Evolutionary conservation across 108 stramenopile genomes (phyloP).

Genomic region (Skeletonema costatum): DNA sequence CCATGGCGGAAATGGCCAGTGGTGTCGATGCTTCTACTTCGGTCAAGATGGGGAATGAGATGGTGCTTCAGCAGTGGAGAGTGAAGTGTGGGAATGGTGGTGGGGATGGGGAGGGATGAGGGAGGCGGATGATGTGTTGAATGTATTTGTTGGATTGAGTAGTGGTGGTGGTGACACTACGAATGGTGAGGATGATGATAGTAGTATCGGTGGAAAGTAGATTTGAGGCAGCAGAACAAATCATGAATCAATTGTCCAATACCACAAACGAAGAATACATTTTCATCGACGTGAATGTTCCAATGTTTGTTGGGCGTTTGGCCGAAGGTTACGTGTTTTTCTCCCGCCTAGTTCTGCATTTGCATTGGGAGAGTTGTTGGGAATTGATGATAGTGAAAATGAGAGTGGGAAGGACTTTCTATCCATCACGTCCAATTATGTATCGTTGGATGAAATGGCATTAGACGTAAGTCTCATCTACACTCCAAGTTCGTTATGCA

Average conservation of each 20-base stretch:
- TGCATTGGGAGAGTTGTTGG: conserved; percentile 39
- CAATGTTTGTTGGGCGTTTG: conserved; percentile 83
- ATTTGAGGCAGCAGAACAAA: conserved; percentile 11
- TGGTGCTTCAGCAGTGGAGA: conserved; percentile 26
- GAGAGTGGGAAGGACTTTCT: conserved; percentile 1
- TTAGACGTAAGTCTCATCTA: conserved; percentile 41
- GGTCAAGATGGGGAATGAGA: conserved; percentile 18
- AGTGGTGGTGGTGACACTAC: background rate
- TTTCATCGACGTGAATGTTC: conserved; percentile 74
- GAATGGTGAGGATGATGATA: background rate
- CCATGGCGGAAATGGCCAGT: conserved; percentile 65
- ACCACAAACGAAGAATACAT: conserved; percentile 6
- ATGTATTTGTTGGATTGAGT: conserved; percentile 23
- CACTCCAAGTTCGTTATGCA: conserved; percentile 41
- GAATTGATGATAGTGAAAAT: background rate
- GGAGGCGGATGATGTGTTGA: conserved; percentile 26
- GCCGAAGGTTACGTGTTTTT: conserved; percentile 68
- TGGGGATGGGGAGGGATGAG: background rate
- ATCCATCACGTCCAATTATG: conserved; percentile 23
- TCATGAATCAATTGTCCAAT: conserved; percentile 10
- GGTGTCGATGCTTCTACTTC: conserved; percentile 15
- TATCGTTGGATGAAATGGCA: conserved; percentile 47
- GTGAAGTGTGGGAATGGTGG: background rate
- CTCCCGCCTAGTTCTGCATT: conserved; percentile 60
- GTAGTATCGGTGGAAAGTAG: background rate